phyloP scores from a whole-genome alignment of 768 basidiomycete genomes.

The Pisolithus tinctorius region DNA sequence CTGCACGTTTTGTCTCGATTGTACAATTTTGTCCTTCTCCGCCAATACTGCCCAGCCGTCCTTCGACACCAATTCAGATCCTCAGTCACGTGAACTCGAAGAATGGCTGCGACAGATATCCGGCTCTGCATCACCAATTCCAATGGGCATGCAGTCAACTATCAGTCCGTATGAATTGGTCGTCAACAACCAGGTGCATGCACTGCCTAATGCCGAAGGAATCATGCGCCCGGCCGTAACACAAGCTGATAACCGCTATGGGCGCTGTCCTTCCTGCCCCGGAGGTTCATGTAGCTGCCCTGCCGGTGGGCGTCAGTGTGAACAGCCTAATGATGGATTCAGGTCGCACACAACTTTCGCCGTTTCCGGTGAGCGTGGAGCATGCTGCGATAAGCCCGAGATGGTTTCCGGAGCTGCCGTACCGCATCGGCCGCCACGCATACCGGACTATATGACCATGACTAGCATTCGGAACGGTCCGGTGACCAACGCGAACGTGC shows the following conservation, averaged over 20 bases:
- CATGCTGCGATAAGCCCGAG: slow-evolving; percentile 12
- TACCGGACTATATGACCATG: slow-evolving; percentile 29
- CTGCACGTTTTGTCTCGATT: slow-evolving; percentile 53
- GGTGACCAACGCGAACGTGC: slow-evolving; percentile 14
- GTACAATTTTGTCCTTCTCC: slow-evolving; percentile 49
- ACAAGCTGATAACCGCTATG: slow-evolving; percentile 23
- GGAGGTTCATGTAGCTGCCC: slow-evolving; percentile 28
- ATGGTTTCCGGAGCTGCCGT: slow-evolving; percentile 4
- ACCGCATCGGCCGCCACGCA: slow-evolving; percentile 15
- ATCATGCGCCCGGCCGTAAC: slow-evolving; percentile 10
- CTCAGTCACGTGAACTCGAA: slow-evolving; percentile 43
- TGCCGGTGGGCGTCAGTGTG: slow-evolving; percentile 25
- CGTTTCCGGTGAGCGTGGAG: slow-evolving; percentile 29
- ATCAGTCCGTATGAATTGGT: slow-evolving; percentile 27
- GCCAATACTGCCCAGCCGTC: slow-evolving; percentile 36
- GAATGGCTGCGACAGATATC: slow-evolving; percentile 57
- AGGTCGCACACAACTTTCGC: slow-evolving; percentile 22
- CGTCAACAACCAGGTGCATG: slow-evolving; percentile 10
- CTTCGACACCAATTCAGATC: slow-evolving; percentile 35
- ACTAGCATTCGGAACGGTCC: slow-evolving; percentile 24
- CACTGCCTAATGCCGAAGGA: slow-evolving; percentile 7
- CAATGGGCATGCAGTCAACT: slow-evolving; percentile 14
- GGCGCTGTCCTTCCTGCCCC: slow-evolving; percentile 30
- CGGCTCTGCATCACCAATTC: slow-evolving; percentile 7
- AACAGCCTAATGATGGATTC: slow-evolving; percentile 15